phyloP scores from a whole-genome alignment of 139 green algal species.

The Chlamydomonas sphaeroides region DNA sequence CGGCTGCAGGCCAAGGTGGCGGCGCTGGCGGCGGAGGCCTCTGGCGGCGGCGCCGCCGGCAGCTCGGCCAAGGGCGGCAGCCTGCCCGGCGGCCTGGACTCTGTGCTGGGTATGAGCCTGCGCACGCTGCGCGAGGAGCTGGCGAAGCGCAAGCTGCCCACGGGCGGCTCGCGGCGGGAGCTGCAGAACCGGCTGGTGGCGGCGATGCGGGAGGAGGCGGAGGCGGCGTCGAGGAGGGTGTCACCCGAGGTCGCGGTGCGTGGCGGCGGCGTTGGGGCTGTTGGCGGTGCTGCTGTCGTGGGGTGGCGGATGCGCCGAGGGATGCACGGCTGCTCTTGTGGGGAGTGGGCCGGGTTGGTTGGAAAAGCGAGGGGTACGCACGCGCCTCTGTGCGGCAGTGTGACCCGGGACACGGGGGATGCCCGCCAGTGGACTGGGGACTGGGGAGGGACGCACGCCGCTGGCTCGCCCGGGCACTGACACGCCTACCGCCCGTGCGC shows the following conservation, averaged over 20 bases:
- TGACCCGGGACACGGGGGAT: no score
- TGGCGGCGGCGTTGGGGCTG: no score
- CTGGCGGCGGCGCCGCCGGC: not conserved
- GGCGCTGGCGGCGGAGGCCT: not conserved
- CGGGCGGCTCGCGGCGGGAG: not conserved
- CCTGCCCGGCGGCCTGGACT: not conserved
- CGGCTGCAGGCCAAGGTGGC: constrained; percentile 5
- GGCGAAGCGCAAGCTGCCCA: not conserved
- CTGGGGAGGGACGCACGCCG: no score
- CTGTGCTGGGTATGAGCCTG: constrained; percentile 22
- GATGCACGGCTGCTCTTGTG: no score
- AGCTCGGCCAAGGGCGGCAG: not conserved
- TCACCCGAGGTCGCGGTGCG: no score
- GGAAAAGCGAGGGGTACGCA: no score
- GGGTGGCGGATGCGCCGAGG: not conserved
- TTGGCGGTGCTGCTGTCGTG: no score
- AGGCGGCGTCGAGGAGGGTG: not conserved
- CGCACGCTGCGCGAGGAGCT: constrained; percentile 33
- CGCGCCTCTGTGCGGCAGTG: no score
- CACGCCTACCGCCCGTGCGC: no score
- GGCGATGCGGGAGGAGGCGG: constrained; percentile 1
- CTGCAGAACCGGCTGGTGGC: constrained; percentile 14
- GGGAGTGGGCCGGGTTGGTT: no score
- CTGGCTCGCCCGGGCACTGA: no score
- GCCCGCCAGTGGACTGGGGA: no score